These are phyloP conservation scores for Colletotrichum camelliae DNA, from an alignment of 2,329 filamentous ascomycete genomes.

Conservation along the genomic window DNA sequence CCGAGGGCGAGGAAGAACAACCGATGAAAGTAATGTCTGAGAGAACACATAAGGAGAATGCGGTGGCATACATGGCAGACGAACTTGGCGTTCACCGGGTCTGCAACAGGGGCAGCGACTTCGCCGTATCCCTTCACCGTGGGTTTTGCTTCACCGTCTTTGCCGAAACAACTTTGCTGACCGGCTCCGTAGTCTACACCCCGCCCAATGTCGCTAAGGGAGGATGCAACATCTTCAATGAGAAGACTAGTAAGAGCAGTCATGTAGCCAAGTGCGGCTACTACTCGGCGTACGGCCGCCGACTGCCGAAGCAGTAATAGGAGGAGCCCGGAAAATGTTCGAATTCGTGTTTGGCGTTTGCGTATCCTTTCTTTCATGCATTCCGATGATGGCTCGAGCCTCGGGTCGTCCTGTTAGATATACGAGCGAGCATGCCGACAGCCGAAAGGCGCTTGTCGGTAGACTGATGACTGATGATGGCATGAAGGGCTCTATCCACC, in stretches of 20 bases:
- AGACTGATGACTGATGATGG: conserved; percentile 13
- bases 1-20: conserved; percentile 41
- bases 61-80: conserved; percentile 91
- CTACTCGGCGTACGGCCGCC: conserved; percentile 67
- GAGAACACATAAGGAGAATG: conserved; percentile 70
- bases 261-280: conserved; percentile 75
- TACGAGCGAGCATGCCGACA: neutral
- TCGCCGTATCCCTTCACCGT: conserved; percentile 81
- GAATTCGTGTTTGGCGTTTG: neutral
- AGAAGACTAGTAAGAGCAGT: conserved; percentile 74
- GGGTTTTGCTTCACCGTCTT: neutral
- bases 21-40: conserved; percentile 62
- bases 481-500: conserved; percentile 9
- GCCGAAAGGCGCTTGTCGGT: conserved; percentile 11
- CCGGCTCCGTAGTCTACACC: conserved; percentile 68
- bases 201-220: conserved; percentile 86
- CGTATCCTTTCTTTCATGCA: neutral
- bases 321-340: neutral
- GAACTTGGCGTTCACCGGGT: conserved; percentile 86
- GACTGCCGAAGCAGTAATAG: conserved; percentile 45
- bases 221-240: conserved; percentile 84
- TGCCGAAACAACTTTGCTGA: conserved; percentile 5
- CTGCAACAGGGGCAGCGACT: conserved; percentile 75
- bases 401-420: conserved; percentile 10
- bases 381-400: neutral